Percentiles rank a stretch among this genome's conserved stretches.
These are phyloP conservation scores for Rhodotorula sp. DNA, from an alignment of 1,284 basidiomycete species.

Conservation along the genomic window DNA sequence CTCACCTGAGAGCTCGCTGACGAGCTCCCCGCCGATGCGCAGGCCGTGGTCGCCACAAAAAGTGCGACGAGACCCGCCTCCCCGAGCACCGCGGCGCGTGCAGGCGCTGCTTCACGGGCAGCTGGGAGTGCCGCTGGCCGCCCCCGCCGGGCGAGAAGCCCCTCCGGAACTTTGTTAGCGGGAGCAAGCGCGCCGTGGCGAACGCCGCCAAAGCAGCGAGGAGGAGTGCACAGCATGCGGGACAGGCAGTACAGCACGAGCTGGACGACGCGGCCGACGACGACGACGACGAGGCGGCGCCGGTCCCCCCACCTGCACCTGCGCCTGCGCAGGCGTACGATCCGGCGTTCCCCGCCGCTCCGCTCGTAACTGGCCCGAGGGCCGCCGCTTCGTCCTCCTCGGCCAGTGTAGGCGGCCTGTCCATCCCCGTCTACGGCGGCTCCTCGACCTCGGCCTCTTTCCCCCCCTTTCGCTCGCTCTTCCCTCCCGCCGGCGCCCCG, in stretches of 20 bases:
- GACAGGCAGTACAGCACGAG: too few species aligned
- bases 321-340: background rate
- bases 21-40: background rate
- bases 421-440: background rate
- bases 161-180: conserved; percentile 8
- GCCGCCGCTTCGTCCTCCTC: too few species aligned
- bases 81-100: conserved; percentile 11
- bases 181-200: background rate
- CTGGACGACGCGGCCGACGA: background rate
- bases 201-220: background rate
- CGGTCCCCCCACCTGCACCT: background rate
- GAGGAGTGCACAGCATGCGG: background rate
- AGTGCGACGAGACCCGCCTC: conserved; percentile 13
- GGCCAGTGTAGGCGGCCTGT: background rate
- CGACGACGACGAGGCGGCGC: background rate
- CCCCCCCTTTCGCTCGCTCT: background rate
- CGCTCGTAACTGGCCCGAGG: too few species aligned
- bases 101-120: conserved; percentile 12
- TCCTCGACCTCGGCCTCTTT: background rate
- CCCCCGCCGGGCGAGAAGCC: conserved; percentile 9
- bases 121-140: conserved; percentile 30
- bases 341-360: background rate
- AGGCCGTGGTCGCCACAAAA: conserved; percentile 24
- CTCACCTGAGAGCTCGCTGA: background rate
- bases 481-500: background rate